Conservation (phyloP, 345 rosid genomes). For the Raphanus sativus region DNA sequence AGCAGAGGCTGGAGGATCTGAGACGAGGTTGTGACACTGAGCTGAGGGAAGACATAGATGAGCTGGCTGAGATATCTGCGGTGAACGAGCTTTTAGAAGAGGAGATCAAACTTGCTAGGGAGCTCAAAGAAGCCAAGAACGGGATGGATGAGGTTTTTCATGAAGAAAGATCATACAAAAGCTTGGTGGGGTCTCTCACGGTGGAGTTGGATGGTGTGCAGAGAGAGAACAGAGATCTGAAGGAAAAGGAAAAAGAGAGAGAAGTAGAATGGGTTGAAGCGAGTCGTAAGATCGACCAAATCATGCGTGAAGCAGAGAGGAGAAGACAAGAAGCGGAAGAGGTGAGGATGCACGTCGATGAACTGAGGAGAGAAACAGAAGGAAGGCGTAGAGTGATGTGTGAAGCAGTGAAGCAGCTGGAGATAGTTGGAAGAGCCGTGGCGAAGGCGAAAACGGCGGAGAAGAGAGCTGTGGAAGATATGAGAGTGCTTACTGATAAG, state of each 20-base stretch:
- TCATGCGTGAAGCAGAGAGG: conserved; percentile 49
- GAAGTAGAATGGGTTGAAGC: conserved; percentile 24
- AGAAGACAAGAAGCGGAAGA: conserved; percentile 55
- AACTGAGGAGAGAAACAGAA: conserved; percentile 43
- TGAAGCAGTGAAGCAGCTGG: conserved; percentile 53
- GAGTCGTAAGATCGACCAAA: conserved; percentile 39
- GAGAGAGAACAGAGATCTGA: conserved; percentile 42
- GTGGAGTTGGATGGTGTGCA: conserved; percentile 56
- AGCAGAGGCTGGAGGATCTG: conserved; percentile 42
- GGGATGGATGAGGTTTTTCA: conserved; percentile 47
- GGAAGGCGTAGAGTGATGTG: conserved; percentile 30
- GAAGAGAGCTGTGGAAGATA: conserved; percentile 49
- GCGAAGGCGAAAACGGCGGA: conserved; percentile 60
- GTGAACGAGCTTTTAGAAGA: conserved; percentile 58
- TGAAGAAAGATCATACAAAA: conserved; percentile 59
- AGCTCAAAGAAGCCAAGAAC: conserved; percentile 62
- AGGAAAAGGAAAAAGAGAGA: conserved; percentile 40
- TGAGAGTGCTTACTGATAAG: conserved; percentile 48
- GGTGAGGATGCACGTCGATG: conserved; percentile 45
- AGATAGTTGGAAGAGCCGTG: conserved; percentile 43
- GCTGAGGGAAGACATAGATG: conserved; percentile 46
- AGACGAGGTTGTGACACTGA: conserved; percentile 57
- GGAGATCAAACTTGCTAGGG: conserved; percentile 65
- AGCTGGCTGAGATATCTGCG: conserved; percentile 43
- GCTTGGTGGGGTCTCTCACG: conserved; percentile 43